Conservation (phyloP, 2,329 filamentous ascomycete species). For the Alternaria sp. region DNA sequence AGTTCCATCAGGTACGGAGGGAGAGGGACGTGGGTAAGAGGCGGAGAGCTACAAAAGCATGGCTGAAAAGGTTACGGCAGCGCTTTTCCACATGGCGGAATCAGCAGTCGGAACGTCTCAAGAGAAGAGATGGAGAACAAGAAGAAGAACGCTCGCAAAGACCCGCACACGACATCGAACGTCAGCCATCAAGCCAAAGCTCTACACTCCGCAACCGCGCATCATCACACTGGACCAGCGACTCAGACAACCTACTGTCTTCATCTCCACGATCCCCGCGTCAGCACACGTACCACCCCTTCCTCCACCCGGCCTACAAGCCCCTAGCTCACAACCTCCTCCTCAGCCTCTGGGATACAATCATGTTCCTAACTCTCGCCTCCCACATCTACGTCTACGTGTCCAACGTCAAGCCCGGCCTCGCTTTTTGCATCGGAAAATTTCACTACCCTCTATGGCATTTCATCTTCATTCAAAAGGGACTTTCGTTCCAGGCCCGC, state of each 20-base stretch:
- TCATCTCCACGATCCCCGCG: background rate
- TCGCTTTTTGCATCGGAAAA: background rate
- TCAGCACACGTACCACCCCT: background rate
- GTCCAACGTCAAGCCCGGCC: background rate
- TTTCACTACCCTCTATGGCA: background rate
- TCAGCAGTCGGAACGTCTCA: background rate
- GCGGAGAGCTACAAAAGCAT: background rate
- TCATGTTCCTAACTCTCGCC: background rate
- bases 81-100: background rate
- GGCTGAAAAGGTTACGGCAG: background rate
- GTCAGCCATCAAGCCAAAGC: background rate
- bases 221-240: background rate
- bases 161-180: background rate
- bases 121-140: background rate
- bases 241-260: background rate
- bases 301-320: background rate
- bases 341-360: background rate
- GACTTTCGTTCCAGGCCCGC: background rate
- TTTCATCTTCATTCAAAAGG: background rate
- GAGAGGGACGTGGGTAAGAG: background rate
- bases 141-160: background rate
- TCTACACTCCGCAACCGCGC: background rate
- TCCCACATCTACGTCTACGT: background rate
- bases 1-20: background rate
- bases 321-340: background rate